Conservation (phyloP, 176 grass and related monocot species). For the Oryza longistaminata region DNA sequence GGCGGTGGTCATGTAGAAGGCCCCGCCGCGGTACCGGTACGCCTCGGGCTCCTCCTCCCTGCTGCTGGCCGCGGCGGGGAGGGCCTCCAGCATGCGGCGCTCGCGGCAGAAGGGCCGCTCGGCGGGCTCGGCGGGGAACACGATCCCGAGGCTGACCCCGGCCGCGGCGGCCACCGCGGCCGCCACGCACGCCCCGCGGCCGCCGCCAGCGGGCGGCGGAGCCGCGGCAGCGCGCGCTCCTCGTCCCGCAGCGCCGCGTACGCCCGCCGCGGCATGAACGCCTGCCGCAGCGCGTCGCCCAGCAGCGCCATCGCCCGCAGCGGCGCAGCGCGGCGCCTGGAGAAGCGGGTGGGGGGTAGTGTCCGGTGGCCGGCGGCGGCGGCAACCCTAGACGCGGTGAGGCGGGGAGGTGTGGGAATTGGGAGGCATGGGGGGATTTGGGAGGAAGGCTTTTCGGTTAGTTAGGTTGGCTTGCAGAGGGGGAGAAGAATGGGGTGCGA, state of each 20-base stretch:
- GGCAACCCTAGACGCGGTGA: slow-evolving; percentile 48
- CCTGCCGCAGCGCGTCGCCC: slow-evolving; percentile 79
- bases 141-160: slow-evolving; percentile 72
- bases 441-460: not conserved
- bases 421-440: not conserved
- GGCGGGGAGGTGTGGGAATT: slow-evolving; percentile 4
- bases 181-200: slow-evolving; percentile 39
- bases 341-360: not conserved
- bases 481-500: not conserved
- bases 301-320: slow-evolving; percentile 55
- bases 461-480: not conserved
- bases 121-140: slow-evolving; percentile 68
- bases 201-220: slow-evolving; percentile 58
- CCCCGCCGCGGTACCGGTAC: slow-evolving; percentile 70
- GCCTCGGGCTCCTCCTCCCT: slow-evolving; percentile 77
- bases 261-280: slow-evolving; percentile 73
- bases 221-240: slow-evolving; percentile 55
- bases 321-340: not conserved
- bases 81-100: slow-evolving; percentile 69
- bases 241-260: slow-evolving; percentile 68
- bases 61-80: slow-evolving; percentile 60
- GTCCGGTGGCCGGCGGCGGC: not conserved
- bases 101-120: slow-evolving; percentile 88
- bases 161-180: slow-evolving; percentile 44
- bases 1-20: slow-evolving; percentile 89